phyloP scores from a whole-genome alignment of 2,329 filamentous ascomycete species.

The Tolypocladium endophyticum region DNA sequence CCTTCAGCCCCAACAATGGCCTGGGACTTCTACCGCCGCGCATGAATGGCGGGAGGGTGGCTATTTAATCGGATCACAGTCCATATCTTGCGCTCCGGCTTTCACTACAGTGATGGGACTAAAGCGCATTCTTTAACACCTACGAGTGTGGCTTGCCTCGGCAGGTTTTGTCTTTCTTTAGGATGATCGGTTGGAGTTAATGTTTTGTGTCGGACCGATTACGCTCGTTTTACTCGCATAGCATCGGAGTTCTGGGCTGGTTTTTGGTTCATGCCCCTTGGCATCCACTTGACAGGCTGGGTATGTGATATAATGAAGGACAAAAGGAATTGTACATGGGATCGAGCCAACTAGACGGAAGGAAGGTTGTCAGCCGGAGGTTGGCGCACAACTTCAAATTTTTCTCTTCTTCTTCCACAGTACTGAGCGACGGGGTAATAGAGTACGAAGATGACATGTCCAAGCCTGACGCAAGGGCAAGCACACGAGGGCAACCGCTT shows the following conservation, averaged over 20 bases:
- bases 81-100: neutral
- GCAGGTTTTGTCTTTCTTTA: slow-evolving; percentile 4
- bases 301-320: neutral
- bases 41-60: slow-evolving; percentile 26
- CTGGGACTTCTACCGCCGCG: slow-evolving; percentile 21
- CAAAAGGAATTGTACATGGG: neutral
- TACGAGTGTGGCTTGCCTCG: slow-evolving; percentile 5
- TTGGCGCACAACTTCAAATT: neutral
- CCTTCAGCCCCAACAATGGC: slow-evolving; percentile 20
- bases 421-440: neutral
- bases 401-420: neutral
- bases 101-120: neutral
- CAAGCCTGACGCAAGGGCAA: neutral
- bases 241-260: slow-evolving; percentile 9
- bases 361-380: neutral
- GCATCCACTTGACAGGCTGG: neutral
- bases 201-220: neutral
- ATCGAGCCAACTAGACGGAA: neutral
- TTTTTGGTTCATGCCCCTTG: neutral
- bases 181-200: neutral
- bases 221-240: slow-evolving; percentile 7
- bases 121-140: slow-evolving; percentile 4
- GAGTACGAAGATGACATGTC: neutral
- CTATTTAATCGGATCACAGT: slow-evolving; percentile 15
- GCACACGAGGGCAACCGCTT: neutral